These are phyloP conservation scores for Quercus alba DNA, from an alignment of 306 rosid species.

Conservation along the genomic window DNA sequence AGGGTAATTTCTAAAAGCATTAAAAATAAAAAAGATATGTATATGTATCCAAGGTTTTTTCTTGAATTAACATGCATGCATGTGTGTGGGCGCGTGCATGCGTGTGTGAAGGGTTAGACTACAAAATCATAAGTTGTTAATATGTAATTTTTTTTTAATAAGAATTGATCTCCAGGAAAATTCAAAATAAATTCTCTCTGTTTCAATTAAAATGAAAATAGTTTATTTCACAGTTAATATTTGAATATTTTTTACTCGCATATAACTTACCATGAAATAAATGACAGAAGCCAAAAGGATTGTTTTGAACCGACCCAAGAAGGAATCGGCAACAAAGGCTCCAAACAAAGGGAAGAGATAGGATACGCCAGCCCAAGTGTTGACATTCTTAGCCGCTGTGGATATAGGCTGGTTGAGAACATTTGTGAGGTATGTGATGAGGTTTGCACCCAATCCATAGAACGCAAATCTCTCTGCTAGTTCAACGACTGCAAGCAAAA, in stretches of 20 bases:
- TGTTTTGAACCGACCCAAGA: neutral
- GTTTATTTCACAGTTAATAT: too few relatives aligned
- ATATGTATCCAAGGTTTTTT: neutral
- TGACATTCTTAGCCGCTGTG: conserved; percentile 5
- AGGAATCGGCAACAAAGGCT: conserved; percentile 16
- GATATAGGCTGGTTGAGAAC: conserved; percentile 22
- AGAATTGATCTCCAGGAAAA: too few relatives aligned
- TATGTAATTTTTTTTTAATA: too few relatives aligned
- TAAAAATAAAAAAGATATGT: neutral
- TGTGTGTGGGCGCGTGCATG: too few relatives aligned
- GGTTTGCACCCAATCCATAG: conserved; percentile 21
- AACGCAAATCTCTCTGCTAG: conserved; percentile 36
- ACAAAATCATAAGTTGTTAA: too few relatives aligned
- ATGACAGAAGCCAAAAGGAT: neutral
- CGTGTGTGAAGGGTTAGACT: too few relatives aligned
- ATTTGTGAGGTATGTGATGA: conserved; percentile 34
- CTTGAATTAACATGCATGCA: neutral
- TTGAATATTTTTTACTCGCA: too few relatives aligned
- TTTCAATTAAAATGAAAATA: too few relatives aligned
- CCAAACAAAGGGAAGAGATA: conserved; percentile 13
- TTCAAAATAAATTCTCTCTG: too few relatives aligned
- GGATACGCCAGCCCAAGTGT: conserved; percentile 18
- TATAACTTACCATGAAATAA: neutral
- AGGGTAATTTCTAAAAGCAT: neutral
- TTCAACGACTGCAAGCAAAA: conserved; percentile 30